Conservation (phyloP, 2,329 filamentous ascomycete species). For the Apiospora pterosperma region DNA sequence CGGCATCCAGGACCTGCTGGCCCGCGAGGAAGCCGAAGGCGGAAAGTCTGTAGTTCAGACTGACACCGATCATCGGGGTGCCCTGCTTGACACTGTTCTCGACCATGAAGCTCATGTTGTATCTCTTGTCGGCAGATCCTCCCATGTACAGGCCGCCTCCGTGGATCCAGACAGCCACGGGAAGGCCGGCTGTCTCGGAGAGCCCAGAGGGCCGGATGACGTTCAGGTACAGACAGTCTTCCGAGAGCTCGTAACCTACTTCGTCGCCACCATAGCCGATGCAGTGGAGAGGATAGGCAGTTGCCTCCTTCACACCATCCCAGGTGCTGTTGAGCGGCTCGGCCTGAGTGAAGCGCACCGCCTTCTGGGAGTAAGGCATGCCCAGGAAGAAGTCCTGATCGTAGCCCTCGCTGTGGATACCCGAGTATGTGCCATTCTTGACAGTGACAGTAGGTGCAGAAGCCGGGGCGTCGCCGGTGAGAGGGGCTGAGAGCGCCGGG, state of each 20-base stretch:
- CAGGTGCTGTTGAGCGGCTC: constrained; percentile 41
- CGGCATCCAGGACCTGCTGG: constrained; percentile 33
- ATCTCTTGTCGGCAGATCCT: constrained; percentile 40
- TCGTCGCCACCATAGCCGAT: constrained; percentile 38
- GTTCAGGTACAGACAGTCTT: constrained; percentile 29
- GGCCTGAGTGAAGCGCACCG: constrained; percentile 40
- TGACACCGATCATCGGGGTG: constrained; percentile 45
- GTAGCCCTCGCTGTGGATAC: constrained; percentile 32
- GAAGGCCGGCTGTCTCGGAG: constrained; percentile 23
- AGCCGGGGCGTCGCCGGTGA: not conserved
- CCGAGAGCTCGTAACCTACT: constrained; percentile 15
- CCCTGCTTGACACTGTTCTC: constrained; percentile 38
- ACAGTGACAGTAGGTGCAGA: constrained; percentile 20
- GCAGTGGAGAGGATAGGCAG: constrained; percentile 37
- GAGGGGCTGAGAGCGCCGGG: constrained; percentile 6
- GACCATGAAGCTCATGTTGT: constrained; percentile 59
- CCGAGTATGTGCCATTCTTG: constrained; percentile 42
- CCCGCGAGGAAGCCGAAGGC: constrained; percentile 45
- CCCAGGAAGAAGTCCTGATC: constrained; percentile 44
- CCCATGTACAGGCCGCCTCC: constrained; percentile 30
- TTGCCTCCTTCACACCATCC: constrained; percentile 33
- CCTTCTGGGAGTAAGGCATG: constrained; percentile 37
- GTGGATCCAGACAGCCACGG: constrained; percentile 59
- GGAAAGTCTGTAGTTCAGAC: constrained; percentile 43
- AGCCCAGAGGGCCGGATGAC: constrained; percentile 22